phyloP scores from a whole-genome alignment of 805 yeast species.

The Cyberlindnera euphorbiiphila region DNA sequence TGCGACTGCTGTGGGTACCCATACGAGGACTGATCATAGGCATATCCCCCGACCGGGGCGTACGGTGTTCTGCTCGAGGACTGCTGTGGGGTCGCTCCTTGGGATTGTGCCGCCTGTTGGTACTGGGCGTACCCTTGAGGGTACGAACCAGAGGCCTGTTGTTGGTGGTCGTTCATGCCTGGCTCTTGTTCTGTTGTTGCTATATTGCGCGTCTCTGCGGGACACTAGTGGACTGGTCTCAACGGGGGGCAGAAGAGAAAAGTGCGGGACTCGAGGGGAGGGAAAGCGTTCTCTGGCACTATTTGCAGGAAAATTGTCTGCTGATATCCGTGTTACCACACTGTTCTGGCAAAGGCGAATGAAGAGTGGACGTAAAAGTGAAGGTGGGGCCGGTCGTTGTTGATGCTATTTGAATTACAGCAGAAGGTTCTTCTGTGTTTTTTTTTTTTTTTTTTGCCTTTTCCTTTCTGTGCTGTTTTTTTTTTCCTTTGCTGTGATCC shows the following conservation, averaged over 20 bases:
- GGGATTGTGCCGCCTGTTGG: conserved; percentile 22
- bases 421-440: background rate
- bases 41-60: conserved; percentile 1
- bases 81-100: conserved; percentile 6
- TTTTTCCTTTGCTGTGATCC: conserved; percentile 7
- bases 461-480: background rate
- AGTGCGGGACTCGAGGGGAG: too few relatives aligned
- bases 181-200: background rate
- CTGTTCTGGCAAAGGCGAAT: too few relatives aligned
- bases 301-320: too few relatives aligned
- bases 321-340: too few relatives aligned
- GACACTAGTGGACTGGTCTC: too few relatives aligned
- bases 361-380: too few relatives aligned
- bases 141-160: conserved; percentile 7
- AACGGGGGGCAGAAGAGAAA: too few relatives aligned
- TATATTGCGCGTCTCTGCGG: too few relatives aligned
- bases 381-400: too few relatives aligned
- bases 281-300: too few relatives aligned
- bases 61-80: conserved; percentile 6
- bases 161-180: conserved; percentile 6
- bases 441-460: background rate
- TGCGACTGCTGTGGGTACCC: conserved; percentile 5
- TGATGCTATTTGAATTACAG: too few relatives aligned
- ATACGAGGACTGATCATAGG: conserved; percentile 10
- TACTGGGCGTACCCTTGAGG: conserved; percentile 13